Evolutionary conservation across 192 early-diverging fungal species (phyloP).

Genomic region (Coemansia sp.): DNA sequence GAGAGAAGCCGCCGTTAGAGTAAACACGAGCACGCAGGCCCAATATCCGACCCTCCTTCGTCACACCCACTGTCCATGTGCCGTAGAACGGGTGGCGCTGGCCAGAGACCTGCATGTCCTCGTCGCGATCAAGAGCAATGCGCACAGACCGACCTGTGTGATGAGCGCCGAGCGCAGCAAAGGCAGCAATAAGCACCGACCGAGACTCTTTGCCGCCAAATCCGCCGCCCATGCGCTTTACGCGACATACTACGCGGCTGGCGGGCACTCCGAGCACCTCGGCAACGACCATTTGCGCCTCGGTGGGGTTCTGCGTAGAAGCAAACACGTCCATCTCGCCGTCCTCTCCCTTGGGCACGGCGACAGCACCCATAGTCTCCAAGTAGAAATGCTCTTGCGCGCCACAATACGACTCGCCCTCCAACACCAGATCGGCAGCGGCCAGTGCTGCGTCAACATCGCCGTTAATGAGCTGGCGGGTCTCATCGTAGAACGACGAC

Average conservation of each 20-base stretch:
- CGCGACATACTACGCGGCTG: conserved; percentile 71
- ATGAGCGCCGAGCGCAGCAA: conserved; percentile 69
- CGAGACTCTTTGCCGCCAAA: conserved; percentile 82
- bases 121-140: conserved; percentile 79
- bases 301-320: conserved; percentile 78
- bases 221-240: conserved; percentile 86
- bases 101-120: conserved; percentile 76
- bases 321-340: conserved; percentile 79
- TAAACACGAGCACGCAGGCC: conserved; percentile 64
- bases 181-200: conserved; percentile 65
- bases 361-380: conserved; percentile 71
- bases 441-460: conserved; percentile 62
- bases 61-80: conserved; percentile 75
- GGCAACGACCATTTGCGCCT: conserved; percentile 73
- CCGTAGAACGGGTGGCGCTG: conserved; percentile 81
- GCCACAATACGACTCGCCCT: conserved; percentile 60
- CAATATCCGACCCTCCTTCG: conserved; percentile 64
- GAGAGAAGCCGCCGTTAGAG: conserved; percentile 67
- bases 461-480: conserved; percentile 62
- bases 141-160: conserved; percentile 69
- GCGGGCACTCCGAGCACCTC: conserved; percentile 69
- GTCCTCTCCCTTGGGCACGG: conserved; percentile 73
- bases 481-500: conserved; percentile 63
- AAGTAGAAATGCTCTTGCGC: conserved; percentile 91
- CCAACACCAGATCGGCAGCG: conserved; percentile 56